phyloP scores from a whole-genome alignment of 306 rosid species.

The Arachis hypogaea region DNA sequence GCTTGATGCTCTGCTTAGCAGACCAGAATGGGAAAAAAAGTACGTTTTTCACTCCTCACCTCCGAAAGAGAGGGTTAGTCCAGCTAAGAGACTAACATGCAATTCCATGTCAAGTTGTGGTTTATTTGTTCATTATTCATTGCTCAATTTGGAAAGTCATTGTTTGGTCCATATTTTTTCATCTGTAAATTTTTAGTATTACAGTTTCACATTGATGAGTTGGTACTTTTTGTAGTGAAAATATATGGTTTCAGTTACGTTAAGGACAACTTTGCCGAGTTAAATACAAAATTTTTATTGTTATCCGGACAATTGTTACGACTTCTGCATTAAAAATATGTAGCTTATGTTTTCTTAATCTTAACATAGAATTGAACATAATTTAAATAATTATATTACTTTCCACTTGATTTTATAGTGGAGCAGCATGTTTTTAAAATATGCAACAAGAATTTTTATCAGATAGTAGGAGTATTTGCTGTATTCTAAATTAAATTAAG shows the following conservation, averaged over 20 bases:
- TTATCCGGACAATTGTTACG: background rate
- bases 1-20: slow-evolving; percentile 3
- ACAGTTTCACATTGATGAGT: background rate
- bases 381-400: background rate
- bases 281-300: background rate
- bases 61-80: background rate
- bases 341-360: background rate
- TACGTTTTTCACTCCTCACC: slow-evolving; percentile 1
- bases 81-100: background rate
- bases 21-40: background rate
- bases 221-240: slow-evolving; percentile 17
- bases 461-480: background rate
- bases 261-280: background rate
- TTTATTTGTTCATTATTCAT: slow-evolving; percentile 4
- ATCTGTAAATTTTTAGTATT: background rate
- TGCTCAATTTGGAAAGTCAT: slow-evolving; percentile 3
- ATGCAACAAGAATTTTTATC: background rate
- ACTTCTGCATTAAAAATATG: background rate
- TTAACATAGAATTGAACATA: background rate
- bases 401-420: background rate
- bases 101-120: slow-evolving; percentile 14
- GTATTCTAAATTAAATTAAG: background rate
- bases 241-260: background rate
- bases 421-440: background rate
- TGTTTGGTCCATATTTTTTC: slow-evolving; percentile 19